These are phyloP conservation scores for Macadamia tetraphylla DNA, from an alignment of 164 flowering plant genomes.

Conservation along the genomic window DNA sequence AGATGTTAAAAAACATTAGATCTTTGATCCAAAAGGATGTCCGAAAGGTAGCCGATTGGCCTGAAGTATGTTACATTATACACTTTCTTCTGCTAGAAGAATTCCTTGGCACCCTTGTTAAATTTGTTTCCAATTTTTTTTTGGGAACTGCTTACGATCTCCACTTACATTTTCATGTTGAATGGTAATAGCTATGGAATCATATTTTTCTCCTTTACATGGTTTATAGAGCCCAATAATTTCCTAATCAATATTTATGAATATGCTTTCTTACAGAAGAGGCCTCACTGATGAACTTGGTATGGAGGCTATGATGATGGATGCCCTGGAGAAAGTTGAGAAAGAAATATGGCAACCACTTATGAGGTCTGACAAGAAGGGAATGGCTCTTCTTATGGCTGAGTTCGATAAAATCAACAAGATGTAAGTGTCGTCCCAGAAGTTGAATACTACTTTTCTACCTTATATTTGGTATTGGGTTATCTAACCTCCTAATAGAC, in stretches of 20 bases:
- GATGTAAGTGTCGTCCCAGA: slow-evolving; percentile 48
- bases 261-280: slow-evolving; percentile 45
- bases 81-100: too few relatives aligned
- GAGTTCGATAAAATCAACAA: slow-evolving; percentile 84
- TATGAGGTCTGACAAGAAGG: slow-evolving; percentile 82
- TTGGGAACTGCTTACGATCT: too few relatives aligned
- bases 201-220: too few relatives aligned
- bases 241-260: background rate
- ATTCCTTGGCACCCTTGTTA: too few relatives aligned
- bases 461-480: too few relatives aligned
- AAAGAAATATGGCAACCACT: slow-evolving; percentile 86
- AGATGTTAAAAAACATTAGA: background rate
- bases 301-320: slow-evolving; percentile 87
- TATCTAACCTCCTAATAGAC: too few relatives aligned
- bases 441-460: background rate
- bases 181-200: too few relatives aligned
- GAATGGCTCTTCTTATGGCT: slow-evolving; percentile 69
- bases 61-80: too few relatives aligned
- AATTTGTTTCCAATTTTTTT: too few relatives aligned
- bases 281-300: slow-evolving; percentile 85
- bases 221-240: too few relatives aligned
- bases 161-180: too few relatives aligned
- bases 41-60: background rate
- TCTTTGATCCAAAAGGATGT: too few relatives aligned
- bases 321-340: slow-evolving; percentile 92